Base-by-base conservation (phyloP, 1,284 basidiomycete genomes). In the Ganoderma lucidum region DNA sequence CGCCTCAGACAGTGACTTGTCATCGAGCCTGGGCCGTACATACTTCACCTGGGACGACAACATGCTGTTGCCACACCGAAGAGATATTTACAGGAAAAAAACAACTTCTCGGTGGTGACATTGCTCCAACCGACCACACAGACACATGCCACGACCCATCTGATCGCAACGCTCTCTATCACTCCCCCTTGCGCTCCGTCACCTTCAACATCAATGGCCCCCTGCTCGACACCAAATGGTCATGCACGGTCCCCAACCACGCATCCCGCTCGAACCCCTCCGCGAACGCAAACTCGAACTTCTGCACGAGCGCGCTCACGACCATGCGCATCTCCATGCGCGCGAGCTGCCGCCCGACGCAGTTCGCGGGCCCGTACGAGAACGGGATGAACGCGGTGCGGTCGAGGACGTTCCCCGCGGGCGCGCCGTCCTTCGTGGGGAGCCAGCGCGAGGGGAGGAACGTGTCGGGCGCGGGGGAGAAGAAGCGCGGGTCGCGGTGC, bases 391-490 rank as follows among this genome's bases (percentile, higher is more conserved):
- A 79, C 8, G 76, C 77, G 48, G 63, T 65, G 5, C 62, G n/a
- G 67, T 77, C 70, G 60, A 73, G 71, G 15, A 70, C 63, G 35
- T 73, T 66, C 41, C n/a, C 56, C 19, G 63, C 28, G 1, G 30
- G 30, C 6, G 60, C 28, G 60, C 30, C 30, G 14, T 45, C 60
- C 41, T 42, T 9, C 19, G 30, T 17, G 30, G 42, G n/a, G 23
- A 79, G 73, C 78, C 78, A 80, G 19, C 78, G 74, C 32, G 77
- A 74, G 15, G 78, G 78, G 66, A 68, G 69, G 74, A 75, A 80
- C 12, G 39, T 28, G 44, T 76, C 68, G 6, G 79, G 74, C 15
- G 70, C 44, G 14, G 73, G 72, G 4, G 69, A 71, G 73, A 80
- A 80, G 70, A 79, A 75, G 28, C 74, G 73, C 12, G 76, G 68